Evolutionary conservation across 148 eudicot species (phyloP), one percentile per base, ranked within the genome.

Genomic region (Silene uniflora): DNA sequence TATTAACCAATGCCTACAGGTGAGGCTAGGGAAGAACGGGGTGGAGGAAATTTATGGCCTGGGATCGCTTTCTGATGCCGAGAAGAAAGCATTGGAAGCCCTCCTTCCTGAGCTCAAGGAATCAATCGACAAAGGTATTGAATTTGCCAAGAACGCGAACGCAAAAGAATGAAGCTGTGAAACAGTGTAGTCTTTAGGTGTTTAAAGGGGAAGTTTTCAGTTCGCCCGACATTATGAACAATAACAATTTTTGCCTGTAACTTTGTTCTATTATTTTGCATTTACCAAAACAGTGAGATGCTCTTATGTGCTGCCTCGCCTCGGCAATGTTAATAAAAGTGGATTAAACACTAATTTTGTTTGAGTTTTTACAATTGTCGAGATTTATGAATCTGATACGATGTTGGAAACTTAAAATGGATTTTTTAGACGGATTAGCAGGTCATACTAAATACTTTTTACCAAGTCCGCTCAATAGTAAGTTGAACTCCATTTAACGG

Each of bases 21-120:
- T 95, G 84, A 89, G 87, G 75, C 89, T 95, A 8, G 99, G 99
- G 18, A 91, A 87, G 90, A 89, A 88, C 60, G 99, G 99, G n/a
- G 91, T 95, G 52, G 98, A 95, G 67, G 96, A 95, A 85, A 79
- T 92, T 21, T 56, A 83, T 5, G 97, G 88, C 42, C 71, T 95
- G 63, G 97, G 97, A 7, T 35, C 92, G 2, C 86, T 95, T 54
- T 83, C 93, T 10, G 94, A 88, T 67, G 85, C 19, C 23, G 97
- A 92, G 85, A 62, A 88, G 77, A 80, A 95, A 75, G 87, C 90
- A 56, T 79, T 92, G 67, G 92, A 88, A 69, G 82, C 77, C 27
- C 83, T 95, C 80, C 77, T 84, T 79, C 77, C 91, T 0, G 96
- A 95, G 83, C 89, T 95, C 67, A 86, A 78, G 74, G 23, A 89